A percentile compares a stretch with the other conserved stretches of the same genome.
These are phyloP conservation scores for Amanita polypyramis DNA, from an alignment of 768 basidiomycete genomes.

Conservation along the genomic window DNA sequence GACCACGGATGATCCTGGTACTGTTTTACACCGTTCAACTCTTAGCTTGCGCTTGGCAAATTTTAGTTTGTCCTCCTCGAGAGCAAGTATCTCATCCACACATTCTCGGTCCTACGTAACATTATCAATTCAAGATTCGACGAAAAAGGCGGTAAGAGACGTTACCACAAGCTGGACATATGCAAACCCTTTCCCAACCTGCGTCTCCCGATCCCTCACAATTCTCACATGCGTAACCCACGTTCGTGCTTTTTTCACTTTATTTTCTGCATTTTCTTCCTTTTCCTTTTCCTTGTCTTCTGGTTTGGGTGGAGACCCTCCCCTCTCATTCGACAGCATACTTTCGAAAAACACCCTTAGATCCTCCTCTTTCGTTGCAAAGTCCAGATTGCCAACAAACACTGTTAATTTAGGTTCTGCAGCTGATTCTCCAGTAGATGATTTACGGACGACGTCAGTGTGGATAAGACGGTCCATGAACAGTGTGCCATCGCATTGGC, in stretches of 20 bases:
- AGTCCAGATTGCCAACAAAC: slow-evolving; percentile 92
- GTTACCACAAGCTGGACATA: slow-evolving; percentile 82
- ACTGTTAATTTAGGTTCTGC: slow-evolving; percentile 73
- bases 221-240: slow-evolving; percentile 87
- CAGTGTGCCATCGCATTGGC: slow-evolving; percentile 51
- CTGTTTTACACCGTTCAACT: slow-evolving; percentile 83
- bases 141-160: slow-evolving; percentile 17
- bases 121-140: background rate
- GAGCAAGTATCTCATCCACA: slow-evolving; percentile 84
- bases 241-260: slow-evolving; percentile 26
- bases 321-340: slow-evolving; percentile 59
- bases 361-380: slow-evolving; percentile 86
- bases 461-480: slow-evolving; percentile 76
- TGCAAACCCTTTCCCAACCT: slow-evolving; percentile 91
- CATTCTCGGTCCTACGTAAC: slow-evolving; percentile 68
- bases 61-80: slow-evolving; percentile 69
- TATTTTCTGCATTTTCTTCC: slow-evolving; percentile 15
- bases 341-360: slow-evolving; percentile 80
- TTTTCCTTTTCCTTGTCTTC: slow-evolving; percentile 16
- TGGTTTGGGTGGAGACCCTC: slow-evolving; percentile 30
- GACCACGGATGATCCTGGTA: slow-evolving; percentile 30
- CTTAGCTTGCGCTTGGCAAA: slow-evolving; percentile 91
- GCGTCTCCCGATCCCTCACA: slow-evolving; percentile 82
- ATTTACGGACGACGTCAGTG: slow-evolving; percentile 48
- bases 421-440: slow-evolving; percentile 15